Evolutionary conservation across 768 basidiomycete species (phyloP), one percentile per base, ranked within the genome.

Genomic region (Trametes elegans): DNA sequence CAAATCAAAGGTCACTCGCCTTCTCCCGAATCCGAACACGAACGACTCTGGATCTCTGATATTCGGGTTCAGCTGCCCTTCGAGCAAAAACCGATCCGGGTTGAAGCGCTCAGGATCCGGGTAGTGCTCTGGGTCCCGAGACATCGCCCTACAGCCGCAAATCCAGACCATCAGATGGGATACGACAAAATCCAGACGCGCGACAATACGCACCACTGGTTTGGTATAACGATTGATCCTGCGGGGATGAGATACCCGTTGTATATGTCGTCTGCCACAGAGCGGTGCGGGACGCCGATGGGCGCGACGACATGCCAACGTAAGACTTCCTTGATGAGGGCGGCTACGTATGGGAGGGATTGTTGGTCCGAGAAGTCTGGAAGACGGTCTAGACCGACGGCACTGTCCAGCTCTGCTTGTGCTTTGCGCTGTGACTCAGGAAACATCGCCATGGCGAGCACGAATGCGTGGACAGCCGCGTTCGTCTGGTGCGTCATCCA

Each of bases 201-300:
- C 3, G 21, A 7, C 28, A 8, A 1, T 4, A 19, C 48, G 16
- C 7, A 61, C 65, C 66, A 65, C 10, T 55, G 49, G 48, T 68
- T 65, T 6, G 43, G 49, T 24, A 56, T 45, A 18, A 70, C 47
- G 16, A 62, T 51, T 3, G 68, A 58, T 13, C 69, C 70, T 26
- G 57, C 61, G 5, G 69, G 68, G 3, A 71, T 68, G 31, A 56
- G 34, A 38, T 64, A 64, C 0, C 67, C 70, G 10, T 60, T 47
- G 50, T 67, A 68, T 19, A 58, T 53, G 47, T 70, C 67, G 50
- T 70, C 65, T 47, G 61, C 61, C 1, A 61, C 54, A 5, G 53
- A 38, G 19, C 57, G 26, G 21, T 57, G 62, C 16, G 60, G 52
- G 13, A 59, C 41, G 39, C 58, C 56, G 39, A 66, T 44, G 0